These are phyloP conservation scores for Capsella rubella DNA, from an alignment of 441 rosid species.

Conservation along the genomic window DNA sequence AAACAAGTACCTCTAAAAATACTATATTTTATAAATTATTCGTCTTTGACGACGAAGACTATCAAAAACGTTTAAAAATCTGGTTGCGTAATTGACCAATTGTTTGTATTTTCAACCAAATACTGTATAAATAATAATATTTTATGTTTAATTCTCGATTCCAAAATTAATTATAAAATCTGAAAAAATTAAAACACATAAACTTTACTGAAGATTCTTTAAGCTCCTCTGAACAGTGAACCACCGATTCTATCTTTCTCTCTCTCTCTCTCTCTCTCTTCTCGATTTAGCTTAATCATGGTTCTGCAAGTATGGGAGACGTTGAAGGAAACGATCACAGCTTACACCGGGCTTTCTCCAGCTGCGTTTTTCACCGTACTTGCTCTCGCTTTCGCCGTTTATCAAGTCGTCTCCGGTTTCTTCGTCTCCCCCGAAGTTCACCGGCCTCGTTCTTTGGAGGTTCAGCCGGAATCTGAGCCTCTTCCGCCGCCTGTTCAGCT, in stretches of 20 bases:
- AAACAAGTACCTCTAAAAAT: not conserved
- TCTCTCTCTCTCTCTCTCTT: conserved; percentile 5
- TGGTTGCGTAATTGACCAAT: conserved; percentile 31
- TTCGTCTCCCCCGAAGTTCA: conserved; percentile 59
- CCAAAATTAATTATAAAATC: conserved; percentile 5
- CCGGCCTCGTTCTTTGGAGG: conserved; percentile 50
- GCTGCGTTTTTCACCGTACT: conserved; percentile 77
- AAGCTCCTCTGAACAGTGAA: not conserved
- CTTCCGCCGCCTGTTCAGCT: conserved; percentile 92
- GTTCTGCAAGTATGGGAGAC: conserved; percentile 84
- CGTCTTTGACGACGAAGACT: not conserved
- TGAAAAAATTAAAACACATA: not conserved
- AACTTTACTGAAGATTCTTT: not conserved
- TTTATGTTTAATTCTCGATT: not conserved
- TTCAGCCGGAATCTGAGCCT: conserved; percentile 65
- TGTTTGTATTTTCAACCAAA: not conserved
- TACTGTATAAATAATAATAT: too few species aligned
- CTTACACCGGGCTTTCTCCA: conserved; percentile 89
- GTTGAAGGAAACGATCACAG: conserved; percentile 72
- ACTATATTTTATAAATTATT: not conserved
- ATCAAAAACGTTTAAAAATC: not conserved
- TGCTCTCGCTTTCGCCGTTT: conserved; percentile 71
- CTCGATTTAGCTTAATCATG: conserved; percentile 50
- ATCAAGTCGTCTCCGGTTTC: conserved; percentile 69
- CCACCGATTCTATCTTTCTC: not conserved